phyloP scores from a whole-genome alignment of 2,329 filamentous ascomycete genomes.

The Colletotrichum destructivum region DNA sequence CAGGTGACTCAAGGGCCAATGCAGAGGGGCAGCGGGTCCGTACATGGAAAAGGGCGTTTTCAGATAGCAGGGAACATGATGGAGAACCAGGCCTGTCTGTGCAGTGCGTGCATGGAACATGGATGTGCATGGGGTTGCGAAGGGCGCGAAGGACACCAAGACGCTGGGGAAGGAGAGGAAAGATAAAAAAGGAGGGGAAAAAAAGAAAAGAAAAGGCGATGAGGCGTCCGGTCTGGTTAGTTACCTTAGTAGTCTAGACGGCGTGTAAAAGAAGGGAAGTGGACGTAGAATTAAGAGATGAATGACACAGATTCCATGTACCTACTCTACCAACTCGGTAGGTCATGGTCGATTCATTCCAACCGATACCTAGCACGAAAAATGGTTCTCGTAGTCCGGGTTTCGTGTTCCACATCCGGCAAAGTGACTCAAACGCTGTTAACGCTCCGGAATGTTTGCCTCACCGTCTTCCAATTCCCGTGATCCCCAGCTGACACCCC shows the following conservation, averaged over 20 bases:
- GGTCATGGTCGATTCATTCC: background rate
- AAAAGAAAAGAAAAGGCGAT: background rate
- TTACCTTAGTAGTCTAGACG: no score
- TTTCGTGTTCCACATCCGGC: slow-evolving; percentile 2
- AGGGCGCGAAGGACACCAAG: background rate
- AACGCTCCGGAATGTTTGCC: background rate
- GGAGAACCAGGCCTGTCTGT: slow-evolving; percentile 24
- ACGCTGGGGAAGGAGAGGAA: background rate
- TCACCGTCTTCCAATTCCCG: background rate
- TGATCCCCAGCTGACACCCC: background rate
- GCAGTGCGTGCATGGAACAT: slow-evolving; percentile 23
- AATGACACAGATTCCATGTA: background rate
- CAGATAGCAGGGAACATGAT: slow-evolving; percentile 40
- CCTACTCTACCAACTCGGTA: background rate
- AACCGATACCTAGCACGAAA: background rate
- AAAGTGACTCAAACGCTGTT: background rate
- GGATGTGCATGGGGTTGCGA: slow-evolving; percentile 7
- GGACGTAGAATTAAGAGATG: no score
- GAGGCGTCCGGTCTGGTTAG: no score
- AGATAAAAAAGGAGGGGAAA: background rate
- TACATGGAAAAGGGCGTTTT: slow-evolving; percentile 34
- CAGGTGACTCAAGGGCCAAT: slow-evolving; percentile 43
- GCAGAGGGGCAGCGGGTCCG: slow-evolving; percentile 41
- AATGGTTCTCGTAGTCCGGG: slow-evolving; percentile 10
- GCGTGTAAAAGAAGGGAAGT: no score